A percentile compares a stretch with the other conserved stretches of the same genome.
Evolutionary conservation across 148 eudicot genomes (phyloP).

Genomic region (Limonium bicolor): DNA sequence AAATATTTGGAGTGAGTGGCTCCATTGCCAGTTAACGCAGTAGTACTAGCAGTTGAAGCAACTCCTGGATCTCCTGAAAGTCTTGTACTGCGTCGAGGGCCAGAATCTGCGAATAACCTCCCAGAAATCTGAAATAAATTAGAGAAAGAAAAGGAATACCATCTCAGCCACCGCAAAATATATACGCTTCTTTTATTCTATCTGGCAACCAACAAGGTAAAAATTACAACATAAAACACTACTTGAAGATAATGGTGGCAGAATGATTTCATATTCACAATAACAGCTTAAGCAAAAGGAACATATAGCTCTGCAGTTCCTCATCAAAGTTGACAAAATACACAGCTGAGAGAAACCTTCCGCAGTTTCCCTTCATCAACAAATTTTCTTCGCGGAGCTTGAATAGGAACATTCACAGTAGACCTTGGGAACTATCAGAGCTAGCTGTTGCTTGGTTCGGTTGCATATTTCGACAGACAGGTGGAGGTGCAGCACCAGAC

Average conservation of each 20-base stretch:
- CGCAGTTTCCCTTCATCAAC: constrained; percentile 93
- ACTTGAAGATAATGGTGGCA: too few relatives aligned
- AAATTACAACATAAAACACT: neutral
- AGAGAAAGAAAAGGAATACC: constrained; percentile 3
- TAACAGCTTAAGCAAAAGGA: too few relatives aligned
- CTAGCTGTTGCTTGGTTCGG: constrained; percentile 31
- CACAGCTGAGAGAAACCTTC: constrained; percentile 26
- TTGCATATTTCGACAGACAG: constrained; percentile 52
- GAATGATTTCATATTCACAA: too few relatives aligned
- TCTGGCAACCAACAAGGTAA: too few relatives aligned
- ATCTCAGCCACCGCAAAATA: constrained; percentile 1
- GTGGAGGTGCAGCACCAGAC: constrained; percentile 83
- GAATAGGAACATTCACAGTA: constrained; percentile 50
- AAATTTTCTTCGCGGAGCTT: constrained; percentile 84
- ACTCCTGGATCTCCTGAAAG: constrained; percentile 56
- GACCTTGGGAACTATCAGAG: constrained; percentile 53
- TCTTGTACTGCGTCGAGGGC: constrained; percentile 70
- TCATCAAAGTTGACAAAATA: neutral
- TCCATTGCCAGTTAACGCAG: constrained; percentile 50
- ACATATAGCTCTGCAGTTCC: neutral
- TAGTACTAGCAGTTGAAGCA: constrained; percentile 25
- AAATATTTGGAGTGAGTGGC: constrained; percentile 48
- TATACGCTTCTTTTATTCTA: constrained; percentile 3
- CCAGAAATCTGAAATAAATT: constrained; percentile 56
- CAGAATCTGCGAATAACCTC: constrained; percentile 78